A percentile compares a stretch with the other conserved stretches of the same genome.
Conservation (phyloP, 345 rosid genomes). For the Gossypium sturtianum region DNA sequence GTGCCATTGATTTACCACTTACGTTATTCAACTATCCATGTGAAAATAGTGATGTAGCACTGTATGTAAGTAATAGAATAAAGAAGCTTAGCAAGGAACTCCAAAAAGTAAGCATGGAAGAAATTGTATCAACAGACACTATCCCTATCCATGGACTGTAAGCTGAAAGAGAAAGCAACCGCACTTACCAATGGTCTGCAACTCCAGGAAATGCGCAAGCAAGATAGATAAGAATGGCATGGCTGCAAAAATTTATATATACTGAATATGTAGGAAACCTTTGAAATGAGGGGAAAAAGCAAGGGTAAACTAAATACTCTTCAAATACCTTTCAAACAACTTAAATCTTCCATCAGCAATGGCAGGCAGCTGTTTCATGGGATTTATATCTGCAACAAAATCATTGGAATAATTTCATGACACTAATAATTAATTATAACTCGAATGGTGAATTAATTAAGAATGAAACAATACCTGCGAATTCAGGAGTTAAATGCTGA, state of each 20-base stretch:
- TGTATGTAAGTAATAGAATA: not conserved
- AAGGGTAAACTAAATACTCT: not conserved
- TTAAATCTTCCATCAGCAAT: constrained; percentile 74
- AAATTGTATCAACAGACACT: not conserved
- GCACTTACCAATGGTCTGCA: constrained; percentile 69
- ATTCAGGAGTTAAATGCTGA: constrained; percentile 60
- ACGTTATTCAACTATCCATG: constrained; percentile 3
- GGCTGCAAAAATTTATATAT: constrained; percentile 39
- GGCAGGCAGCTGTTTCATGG: constrained; percentile 65
- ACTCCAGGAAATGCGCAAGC: constrained; percentile 75
- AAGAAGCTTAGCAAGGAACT: not conserved
- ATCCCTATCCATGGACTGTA: not conserved
- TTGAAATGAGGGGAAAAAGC: not conserved
- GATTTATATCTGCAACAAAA: constrained; percentile 55
- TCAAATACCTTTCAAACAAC: constrained; percentile 74
- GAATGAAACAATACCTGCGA: constrained; percentile 35
- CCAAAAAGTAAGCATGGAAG: not conserved
- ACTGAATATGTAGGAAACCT: not conserved
- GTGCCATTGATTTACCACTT: not conserved
- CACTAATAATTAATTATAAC: not conserved
- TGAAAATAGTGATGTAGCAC: not conserved
- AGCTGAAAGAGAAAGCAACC: not conserved
- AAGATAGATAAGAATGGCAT: constrained; percentile 75
- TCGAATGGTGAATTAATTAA: not conserved
- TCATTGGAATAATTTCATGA: not conserved